Conservation (phyloP, 495 filamentous ascomycete genomes). For the Lentithecium fluviatile region DNA sequence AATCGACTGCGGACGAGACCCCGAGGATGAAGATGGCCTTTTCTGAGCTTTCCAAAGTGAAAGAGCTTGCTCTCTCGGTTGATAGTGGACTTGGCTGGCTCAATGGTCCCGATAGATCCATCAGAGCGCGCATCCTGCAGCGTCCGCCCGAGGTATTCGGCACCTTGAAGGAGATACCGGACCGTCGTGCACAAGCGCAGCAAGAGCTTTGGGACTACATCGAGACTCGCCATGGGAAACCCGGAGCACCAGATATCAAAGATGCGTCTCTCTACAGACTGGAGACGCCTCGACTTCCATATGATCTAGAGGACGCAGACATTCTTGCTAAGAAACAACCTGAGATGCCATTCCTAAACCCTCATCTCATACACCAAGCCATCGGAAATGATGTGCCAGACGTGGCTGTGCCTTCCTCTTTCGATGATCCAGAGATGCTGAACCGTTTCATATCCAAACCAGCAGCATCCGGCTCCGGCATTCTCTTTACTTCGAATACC, state of each 20-base stretch:
- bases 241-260: conserved; percentile 25
- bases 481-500: conserved; percentile 13
- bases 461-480: conserved; percentile 8
- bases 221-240: conserved; percentile 23
- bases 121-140: conserved; percentile 34
- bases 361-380: conserved; percentile 21
- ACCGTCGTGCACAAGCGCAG: conserved; percentile 35
- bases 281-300: conserved; percentile 1
- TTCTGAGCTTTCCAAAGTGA: conserved; percentile 43
- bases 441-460: conserved; percentile 8
- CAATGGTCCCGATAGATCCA: conserved; percentile 45
- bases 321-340: not conserved
- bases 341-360: conserved; percentile 23
- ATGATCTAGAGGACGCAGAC: not conserved
- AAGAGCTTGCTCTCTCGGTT: conserved; percentile 55
- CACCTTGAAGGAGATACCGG: conserved; percentile 16
- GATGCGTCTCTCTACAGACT: conserved; percentile 30
- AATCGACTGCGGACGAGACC: conserved; percentile 54
- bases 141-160: conserved; percentile 39
- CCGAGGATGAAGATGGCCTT: conserved; percentile 52
- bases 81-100: conserved; percentile 60
- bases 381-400: conserved; percentile 14
- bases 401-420: conserved; percentile 9
- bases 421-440: conserved; percentile 13
- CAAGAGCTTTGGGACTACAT: conserved; percentile 40